Conservation (phyloP, 2,329 filamentous ascomycete species). For the Paecilomyces dactylethromorphus region DNA sequence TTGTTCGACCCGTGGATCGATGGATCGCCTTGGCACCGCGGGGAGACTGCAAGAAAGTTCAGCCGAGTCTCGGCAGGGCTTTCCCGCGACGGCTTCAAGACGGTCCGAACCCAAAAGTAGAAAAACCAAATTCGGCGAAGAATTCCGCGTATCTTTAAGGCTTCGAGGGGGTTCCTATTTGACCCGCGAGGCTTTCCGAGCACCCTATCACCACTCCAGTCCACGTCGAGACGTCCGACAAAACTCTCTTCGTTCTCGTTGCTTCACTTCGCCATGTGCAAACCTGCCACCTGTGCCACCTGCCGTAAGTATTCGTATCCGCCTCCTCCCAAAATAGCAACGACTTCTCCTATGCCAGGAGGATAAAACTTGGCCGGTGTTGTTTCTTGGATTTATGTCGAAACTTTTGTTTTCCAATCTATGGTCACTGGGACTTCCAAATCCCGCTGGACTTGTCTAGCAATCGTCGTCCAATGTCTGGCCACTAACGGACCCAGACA, state of each 20-base stretch:
- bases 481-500: conserved; percentile 5
- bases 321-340: not conserved
- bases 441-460: not conserved
- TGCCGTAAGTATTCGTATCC: conserved; percentile 6
- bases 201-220: not conserved
- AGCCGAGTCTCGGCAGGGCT: not conserved
- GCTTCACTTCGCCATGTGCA: conserved; percentile 7
- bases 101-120: not conserved
- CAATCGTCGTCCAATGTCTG: not conserved
- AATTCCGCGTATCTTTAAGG: not conserved
- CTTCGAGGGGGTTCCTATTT: not conserved
- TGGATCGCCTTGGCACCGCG: not conserved
- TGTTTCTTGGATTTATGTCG: too few relatives aligned
- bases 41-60: not conserved
- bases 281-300: conserved; percentile 8
- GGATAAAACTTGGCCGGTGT: too few relatives aligned
- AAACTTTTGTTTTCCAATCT: too few relatives aligned
- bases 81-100: not conserved
- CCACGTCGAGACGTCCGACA: not conserved
- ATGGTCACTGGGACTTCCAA: too few relatives aligned
- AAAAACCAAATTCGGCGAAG: not conserved
- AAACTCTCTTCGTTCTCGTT: not conserved
- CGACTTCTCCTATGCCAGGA: too few relatives aligned
- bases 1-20: not conserved
- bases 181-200: too few relatives aligned